Conservation (phyloP, 2,329 filamentous ascomycete species). For the Geosmithia flava region DNA sequence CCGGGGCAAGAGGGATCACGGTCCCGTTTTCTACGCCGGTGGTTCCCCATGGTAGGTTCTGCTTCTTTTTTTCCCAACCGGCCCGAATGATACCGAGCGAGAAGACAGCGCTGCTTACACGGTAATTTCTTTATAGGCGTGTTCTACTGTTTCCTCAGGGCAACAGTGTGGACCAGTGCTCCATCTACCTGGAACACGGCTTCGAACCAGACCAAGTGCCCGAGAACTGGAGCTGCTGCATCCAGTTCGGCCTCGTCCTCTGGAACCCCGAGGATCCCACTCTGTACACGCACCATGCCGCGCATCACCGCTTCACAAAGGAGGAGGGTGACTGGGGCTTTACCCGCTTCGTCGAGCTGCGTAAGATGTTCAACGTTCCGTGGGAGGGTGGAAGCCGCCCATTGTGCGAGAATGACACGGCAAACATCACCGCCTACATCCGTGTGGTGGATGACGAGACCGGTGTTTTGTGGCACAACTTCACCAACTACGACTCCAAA, state of each 20-base stretch:
- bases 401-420: constrained; percentile 63
- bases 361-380: constrained; percentile 67
- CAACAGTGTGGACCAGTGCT: constrained; percentile 87
- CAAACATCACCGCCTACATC: constrained; percentile 74
- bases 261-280: constrained; percentile 93
- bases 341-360: constrained; percentile 85
- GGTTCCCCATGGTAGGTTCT: constrained; percentile 68
- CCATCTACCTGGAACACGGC: constrained; percentile 93
- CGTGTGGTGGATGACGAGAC: constrained; percentile 78
- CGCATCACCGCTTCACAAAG: constrained; percentile 91
- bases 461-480: constrained; percentile 83
- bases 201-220: constrained; percentile 65
- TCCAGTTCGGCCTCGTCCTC: constrained; percentile 86
- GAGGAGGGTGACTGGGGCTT: constrained; percentile 99
- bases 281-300: constrained; percentile 66
- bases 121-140: constrained; percentile 44
- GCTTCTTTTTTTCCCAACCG: not conserved
- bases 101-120: not conserved
- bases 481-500: constrained; percentile 95
- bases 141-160: constrained; percentile 92
- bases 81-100: not conserved
- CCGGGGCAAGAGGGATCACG: constrained; percentile 69
- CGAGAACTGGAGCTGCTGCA: constrained; percentile 92
- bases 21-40: constrained; percentile 75
- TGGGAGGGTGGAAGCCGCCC: constrained; percentile 62